Base-by-base conservation (phyloP, 768 basidiomycete species). In the Russula griseocarnosa region DNA sequence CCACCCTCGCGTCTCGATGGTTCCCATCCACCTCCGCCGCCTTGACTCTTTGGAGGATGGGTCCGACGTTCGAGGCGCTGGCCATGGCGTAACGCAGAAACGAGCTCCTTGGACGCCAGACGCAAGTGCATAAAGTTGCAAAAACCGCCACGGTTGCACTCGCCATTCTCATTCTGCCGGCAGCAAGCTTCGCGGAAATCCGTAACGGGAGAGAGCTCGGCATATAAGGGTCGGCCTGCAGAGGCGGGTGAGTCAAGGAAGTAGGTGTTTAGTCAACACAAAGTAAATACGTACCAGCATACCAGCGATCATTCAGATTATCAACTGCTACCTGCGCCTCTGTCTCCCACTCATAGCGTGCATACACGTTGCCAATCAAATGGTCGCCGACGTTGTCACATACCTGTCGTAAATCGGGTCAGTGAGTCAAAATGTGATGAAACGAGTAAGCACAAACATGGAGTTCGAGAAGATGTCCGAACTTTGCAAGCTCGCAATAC, bases 331-430 rank as follows among this genome's bases (percentile, higher is more conserved):
- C 79, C 71, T 94, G 90, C 10, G 96, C 96, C 73, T 99, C 96
- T 0, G 94, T 94, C 76, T 99, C 96, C 94, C 94, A 97, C 72
- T 99, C 96, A 72, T 92, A 99, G 26, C 96, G 86, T 5, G 95
- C 96, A 73, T 99, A 99, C 2, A 99, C 96, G 70, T 98, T 97
- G 26, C 95, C 95, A 71, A 96, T 92, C 28, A 98, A 80, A 73
- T 99, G 96, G 73, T 98, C 97, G n/a, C 97, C 97, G 38, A 99
- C 95, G 72, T 99, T 99, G 77, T 99, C 96, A 72, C 96, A 99
- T 14, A 99, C 89, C 89, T 91, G 49, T 9, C 20, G 3, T 47
- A 28, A 16, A 47, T 51, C 24, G 18, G 0, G 30, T 61, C 49
- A 59, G 40, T 38, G 22, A 14, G 34, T 30, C 28, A 49, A 36